phyloP scores from a whole-genome alignment of 352 stramenopile species.

The Plasmopara halstedii region DNA sequence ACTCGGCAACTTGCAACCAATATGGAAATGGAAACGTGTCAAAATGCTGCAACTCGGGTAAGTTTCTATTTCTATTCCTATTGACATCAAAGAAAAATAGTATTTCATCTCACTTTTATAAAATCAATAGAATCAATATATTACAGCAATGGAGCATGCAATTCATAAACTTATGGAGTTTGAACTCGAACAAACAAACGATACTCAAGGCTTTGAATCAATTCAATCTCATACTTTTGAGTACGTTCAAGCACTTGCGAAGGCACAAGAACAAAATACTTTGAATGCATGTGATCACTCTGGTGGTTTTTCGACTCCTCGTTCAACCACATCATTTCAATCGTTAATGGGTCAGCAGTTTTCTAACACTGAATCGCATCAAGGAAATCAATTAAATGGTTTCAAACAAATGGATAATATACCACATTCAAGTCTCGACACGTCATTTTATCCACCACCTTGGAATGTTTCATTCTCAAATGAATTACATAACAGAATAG shows the following conservation, averaged over 20 bases:
- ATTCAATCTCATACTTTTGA: constrained; percentile 19
- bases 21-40: constrained; percentile 62
- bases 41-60: constrained; percentile 35
- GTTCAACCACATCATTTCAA: constrained; percentile 29
- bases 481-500: no score
- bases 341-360: constrained; percentile 28
- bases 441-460: no score
- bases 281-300: background rate
- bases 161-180: constrained; percentile 58
- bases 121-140: constrained; percentile 63
- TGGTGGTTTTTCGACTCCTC: constrained; percentile 14
- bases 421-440: no score
- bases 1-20: constrained; percentile 54
- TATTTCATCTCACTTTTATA: no score
- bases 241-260: constrained; percentile 27
- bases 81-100: no score
- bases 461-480: no score
- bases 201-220: constrained; percentile 13
- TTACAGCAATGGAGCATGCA: constrained; percentile 45
- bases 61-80: constrained; percentile 8
- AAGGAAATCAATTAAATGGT: constrained; percentile 9
- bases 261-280: constrained; percentile 18
- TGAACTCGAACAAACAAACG: constrained; percentile 22
- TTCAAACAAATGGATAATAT: constrained; percentile 12
- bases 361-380: constrained; percentile 7